Percentiles rank a stretch among this genome's conserved stretches.
Evolutionary conservation across 2,329 filamentous ascomycete genomes (phyloP).

Genomic region (Hymenoscyphus repandus): DNA sequence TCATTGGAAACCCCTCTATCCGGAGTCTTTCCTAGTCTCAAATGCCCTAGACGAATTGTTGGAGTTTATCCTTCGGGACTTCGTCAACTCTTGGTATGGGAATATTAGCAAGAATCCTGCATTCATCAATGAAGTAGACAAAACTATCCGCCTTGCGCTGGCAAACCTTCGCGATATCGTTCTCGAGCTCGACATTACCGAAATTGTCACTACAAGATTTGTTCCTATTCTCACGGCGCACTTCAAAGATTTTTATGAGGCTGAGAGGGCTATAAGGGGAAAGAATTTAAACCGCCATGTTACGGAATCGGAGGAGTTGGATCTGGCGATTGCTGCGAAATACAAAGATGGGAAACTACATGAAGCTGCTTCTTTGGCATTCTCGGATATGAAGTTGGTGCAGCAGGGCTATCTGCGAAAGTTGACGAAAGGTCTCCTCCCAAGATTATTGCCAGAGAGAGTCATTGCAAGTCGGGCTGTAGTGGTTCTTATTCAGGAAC

Average conservation of each 20-base stretch:
- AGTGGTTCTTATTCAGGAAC: conserved; percentile 74
- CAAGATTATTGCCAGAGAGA: conserved; percentile 65
- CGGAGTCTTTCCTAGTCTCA: conserved; percentile 71
- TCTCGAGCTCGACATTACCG: conserved; percentile 73
- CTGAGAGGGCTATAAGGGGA: conserved; percentile 80
- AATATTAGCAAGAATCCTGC: conserved; percentile 75
- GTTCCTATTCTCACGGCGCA: conserved; percentile 86
- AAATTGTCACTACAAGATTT: conserved; percentile 73
- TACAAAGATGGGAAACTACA: conserved; percentile 87
- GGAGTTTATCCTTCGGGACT: conserved; percentile 72
- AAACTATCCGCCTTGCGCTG: conserved; percentile 67
- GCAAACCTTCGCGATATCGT: conserved; percentile 67
- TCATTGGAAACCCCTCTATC: conserved; percentile 63
- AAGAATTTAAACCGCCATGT: conserved; percentile 82
- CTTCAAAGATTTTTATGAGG: conserved; percentile 84
- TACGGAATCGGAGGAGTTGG: conserved; percentile 93
- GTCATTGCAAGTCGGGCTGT: conserved; percentile 78
- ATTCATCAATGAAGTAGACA: conserved; percentile 85
- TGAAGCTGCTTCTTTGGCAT: conserved; percentile 74
- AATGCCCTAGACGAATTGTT: conserved; percentile 75
- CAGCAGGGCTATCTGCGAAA: conserved; percentile 86
- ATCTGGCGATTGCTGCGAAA: conserved; percentile 91
- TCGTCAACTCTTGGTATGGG: conserved; percentile 82
- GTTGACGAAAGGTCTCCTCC: conserved; percentile 66
- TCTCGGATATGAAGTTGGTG: conserved; percentile 75